A percentile compares a stretch with the other conserved stretches of the same genome.
Conservation (phyloP, 2,329 filamentous ascomycete species). For the Colletotrichum musae region DNA sequence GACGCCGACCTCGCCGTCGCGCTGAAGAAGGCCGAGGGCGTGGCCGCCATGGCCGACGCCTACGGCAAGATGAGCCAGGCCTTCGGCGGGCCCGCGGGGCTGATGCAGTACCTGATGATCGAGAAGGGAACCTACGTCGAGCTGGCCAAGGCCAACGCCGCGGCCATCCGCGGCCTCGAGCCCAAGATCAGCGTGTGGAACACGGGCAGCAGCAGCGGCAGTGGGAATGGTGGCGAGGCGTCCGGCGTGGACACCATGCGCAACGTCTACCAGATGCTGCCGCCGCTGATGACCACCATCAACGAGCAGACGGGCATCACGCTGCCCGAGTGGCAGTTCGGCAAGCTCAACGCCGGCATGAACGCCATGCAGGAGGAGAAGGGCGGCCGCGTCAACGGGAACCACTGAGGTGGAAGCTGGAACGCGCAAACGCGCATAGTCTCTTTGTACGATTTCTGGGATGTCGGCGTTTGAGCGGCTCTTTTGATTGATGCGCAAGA, state of each 20-base stretch:
- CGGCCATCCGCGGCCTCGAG: conserved; percentile 81
- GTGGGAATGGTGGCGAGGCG: conserved; percentile 56
- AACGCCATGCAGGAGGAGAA: conserved; percentile 47
- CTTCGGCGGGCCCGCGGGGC: conserved; percentile 82
- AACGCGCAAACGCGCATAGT: too few species aligned
- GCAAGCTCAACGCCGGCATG: conserved; percentile 56
- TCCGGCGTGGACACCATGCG: conserved; percentile 74
- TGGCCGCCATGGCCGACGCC: conserved; percentile 84
- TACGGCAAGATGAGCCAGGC: conserved; percentile 80
- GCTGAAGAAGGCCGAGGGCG: conserved; percentile 83
- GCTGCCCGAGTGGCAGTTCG: conserved; percentile 83
- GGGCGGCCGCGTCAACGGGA: conserved; percentile 23
- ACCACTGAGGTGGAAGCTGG: background rate
- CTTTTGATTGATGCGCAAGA: too few species aligned
- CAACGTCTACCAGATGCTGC: conserved; percentile 88
- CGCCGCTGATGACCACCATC: conserved; percentile 86
- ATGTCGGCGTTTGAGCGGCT: too few species aligned
- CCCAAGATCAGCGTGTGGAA: conserved; percentile 96
- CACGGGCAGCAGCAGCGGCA: conserved; percentile 72
- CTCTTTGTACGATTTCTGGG: too few species aligned
- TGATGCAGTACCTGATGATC: conserved; percentile 91
- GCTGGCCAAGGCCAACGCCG: conserved; percentile 83
- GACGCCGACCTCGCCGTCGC: conserved; percentile 72
- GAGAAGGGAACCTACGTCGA: conserved; percentile 84
- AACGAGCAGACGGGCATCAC: conserved; percentile 90